Conservation (phyloP, 345 rosid species). For the Cardamine occulta region DNA sequence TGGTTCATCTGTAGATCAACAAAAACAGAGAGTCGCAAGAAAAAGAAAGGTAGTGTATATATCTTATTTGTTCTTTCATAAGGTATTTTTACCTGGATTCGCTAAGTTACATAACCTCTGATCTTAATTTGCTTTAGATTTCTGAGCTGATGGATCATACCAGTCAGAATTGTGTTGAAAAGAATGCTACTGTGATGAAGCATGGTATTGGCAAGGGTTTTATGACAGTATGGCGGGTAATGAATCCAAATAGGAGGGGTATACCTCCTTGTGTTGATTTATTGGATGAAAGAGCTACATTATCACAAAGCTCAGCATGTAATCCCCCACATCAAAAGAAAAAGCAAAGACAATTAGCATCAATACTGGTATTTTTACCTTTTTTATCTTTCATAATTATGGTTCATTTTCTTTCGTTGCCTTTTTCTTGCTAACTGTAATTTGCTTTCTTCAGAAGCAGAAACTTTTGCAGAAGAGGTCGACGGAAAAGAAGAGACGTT, state of each 20-base stretch:
- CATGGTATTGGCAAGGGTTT: slow-evolving; percentile 98
- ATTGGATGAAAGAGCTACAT: slow-evolving; percentile 38
- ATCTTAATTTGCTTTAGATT: slow-evolving; percentile 29
- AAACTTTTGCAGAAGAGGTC: slow-evolving; percentile 56
- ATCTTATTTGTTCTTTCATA: background rate
- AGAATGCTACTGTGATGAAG: slow-evolving; percentile 51
- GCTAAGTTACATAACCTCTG: slow-evolving; percentile 9
- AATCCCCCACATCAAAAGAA: slow-evolving; percentile 40
- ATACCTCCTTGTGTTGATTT: slow-evolving; percentile 59
- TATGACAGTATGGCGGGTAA: slow-evolving; percentile 86
- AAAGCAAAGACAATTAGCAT: slow-evolving; percentile 52
- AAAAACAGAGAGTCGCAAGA: slow-evolving; percentile 49
- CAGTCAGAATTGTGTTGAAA: slow-evolving; percentile 35
- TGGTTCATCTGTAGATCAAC: slow-evolving; percentile 43
- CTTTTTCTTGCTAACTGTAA: slow-evolving; percentile 33
- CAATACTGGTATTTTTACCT: slow-evolving; percentile 50
- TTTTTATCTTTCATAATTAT: slow-evolving; percentile 4
- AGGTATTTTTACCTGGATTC: background rate
- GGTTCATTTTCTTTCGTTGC: slow-evolving; percentile 13
- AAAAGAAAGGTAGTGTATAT: slow-evolving; percentile 70
- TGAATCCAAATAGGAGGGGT: slow-evolving; percentile 64
- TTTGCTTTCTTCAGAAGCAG: slow-evolving; percentile 55
- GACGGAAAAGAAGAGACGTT: slow-evolving; percentile 57
- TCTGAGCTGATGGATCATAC: slow-evolving; percentile 39
- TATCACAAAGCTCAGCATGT: slow-evolving; percentile 43